A percentile compares a stretch with the other conserved stretches of the same genome.
These are phyloP conservation scores for Apiospora arundinis DNA, from an alignment of 2,329 filamentous ascomycete genomes.

Conservation along the genomic window DNA sequence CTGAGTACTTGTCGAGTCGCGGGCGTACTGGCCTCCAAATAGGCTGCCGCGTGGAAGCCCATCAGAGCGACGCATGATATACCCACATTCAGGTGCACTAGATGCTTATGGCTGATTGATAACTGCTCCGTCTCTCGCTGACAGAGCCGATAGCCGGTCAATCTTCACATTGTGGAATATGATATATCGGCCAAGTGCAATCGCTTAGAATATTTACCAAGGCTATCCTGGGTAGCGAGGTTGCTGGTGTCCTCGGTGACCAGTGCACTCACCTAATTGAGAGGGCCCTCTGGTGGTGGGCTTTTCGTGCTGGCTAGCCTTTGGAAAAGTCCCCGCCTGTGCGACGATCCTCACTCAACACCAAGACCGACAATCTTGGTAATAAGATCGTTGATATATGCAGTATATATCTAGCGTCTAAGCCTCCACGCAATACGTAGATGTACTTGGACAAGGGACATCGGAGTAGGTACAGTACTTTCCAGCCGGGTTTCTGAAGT, in stretches of 20 bases:
- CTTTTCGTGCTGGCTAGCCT: not conserved
- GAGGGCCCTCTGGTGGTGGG: not conserved
- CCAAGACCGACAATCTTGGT: slow-evolving; percentile 10
- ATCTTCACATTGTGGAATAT: not conserved
- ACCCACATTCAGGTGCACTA: not conserved
- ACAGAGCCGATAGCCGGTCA: not conserved
- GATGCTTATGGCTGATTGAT: not conserved
- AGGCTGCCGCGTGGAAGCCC: not conserved
- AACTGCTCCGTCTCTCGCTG: not conserved
- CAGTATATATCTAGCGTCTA: not conserved
- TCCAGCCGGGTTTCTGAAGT: not conserved
- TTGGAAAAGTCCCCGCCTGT: not conserved
- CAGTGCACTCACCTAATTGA: not conserved
- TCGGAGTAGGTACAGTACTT: not conserved
- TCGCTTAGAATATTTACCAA: not conserved
- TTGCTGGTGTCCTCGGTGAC: not conserved
- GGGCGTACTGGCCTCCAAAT: not conserved
- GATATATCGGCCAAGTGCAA: not conserved
- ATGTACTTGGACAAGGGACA: not conserved
- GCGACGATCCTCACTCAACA: not conserved
- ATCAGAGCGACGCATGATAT: not conserved
- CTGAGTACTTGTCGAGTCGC: not conserved
- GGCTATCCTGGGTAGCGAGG: not conserved
- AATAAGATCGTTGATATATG: slow-evolving; percentile 1
- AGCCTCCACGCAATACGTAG: not conserved